Percentiles rank a stretch among this genome's conserved stretches.
Evolutionary conservation across 2,329 filamentous ascomycete species (phyloP).

Genomic region (Gnomoniopsis sp.): DNA sequence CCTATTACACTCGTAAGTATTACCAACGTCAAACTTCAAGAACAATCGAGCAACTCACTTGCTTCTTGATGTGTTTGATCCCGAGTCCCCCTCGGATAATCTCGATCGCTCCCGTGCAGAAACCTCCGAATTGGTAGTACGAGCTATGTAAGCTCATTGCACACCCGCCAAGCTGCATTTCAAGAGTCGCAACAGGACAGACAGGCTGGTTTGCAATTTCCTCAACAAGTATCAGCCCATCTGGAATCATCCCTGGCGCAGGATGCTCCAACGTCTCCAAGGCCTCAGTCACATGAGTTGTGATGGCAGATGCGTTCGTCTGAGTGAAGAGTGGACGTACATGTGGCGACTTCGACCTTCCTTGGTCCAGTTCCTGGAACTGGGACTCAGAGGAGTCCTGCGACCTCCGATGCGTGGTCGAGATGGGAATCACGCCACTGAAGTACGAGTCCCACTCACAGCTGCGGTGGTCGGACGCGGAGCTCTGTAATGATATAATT

Average conservation of each 20-base stretch:
- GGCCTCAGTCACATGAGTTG: neutral
- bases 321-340: slow-evolving; percentile 1
- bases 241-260: slow-evolving; percentile 20
- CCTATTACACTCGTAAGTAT: slow-evolving; percentile 17
- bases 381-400: neutral
- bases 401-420: neutral
- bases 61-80: slow-evolving; percentile 48
- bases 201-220: slow-evolving; percentile 21
- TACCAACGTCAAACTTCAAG: neutral
- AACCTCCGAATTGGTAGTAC: slow-evolving; percentile 50
- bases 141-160: slow-evolving; percentile 44
- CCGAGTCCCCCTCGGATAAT: slow-evolving; percentile 45
- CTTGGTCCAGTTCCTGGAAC: neutral
- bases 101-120: slow-evolving; percentile 53
- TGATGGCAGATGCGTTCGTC: neutral
- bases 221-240: slow-evolving; percentile 36
- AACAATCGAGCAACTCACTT: slow-evolving; percentile 32
- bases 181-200: slow-evolving; percentile 10
- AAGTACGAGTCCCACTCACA: neutral
- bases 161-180: slow-evolving; percentile 32
- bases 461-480: neutral
- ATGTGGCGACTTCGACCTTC: neutral
- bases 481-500: neutral
- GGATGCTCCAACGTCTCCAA: neutral
- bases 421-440: slow-evolving; percentile 4